These are phyloP conservation scores for Pythium myriotylum DNA, from an alignment of 352 stramenopile genomes.

Conservation along the genomic window DNA sequence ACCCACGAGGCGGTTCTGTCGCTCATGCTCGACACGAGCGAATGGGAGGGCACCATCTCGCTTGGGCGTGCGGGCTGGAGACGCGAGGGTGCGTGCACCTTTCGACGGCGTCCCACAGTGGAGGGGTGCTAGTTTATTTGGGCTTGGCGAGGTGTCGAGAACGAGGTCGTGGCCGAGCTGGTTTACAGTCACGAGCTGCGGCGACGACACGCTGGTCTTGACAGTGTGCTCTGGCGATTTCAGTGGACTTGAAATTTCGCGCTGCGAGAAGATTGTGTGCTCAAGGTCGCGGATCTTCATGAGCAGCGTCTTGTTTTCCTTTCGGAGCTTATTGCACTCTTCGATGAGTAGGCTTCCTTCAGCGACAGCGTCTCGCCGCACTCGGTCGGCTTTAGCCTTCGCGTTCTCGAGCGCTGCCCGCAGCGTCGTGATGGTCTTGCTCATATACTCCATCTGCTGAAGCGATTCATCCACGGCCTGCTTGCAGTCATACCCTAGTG, in stretches of 20 bases:
- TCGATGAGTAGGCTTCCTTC: slow-evolving; percentile 81
- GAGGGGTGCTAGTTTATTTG: slow-evolving; percentile 9
- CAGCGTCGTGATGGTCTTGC: slow-evolving; percentile 68
- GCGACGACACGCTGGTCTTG: slow-evolving; percentile 13
- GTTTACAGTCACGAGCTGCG: slow-evolving; percentile 12
- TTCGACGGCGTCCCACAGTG: slow-evolving; percentile 11
- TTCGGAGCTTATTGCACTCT: slow-evolving; percentile 77
- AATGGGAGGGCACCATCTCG: slow-evolving; percentile 46
- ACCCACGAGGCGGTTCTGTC: slow-evolving; percentile 25
- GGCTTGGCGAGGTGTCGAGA: slow-evolving; percentile 10
- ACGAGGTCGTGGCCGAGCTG: slow-evolving; percentile 15
- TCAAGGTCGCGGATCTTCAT: slow-evolving; percentile 74
- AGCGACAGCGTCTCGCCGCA: slow-evolving; percentile 72
- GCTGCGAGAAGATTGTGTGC: slow-evolving; percentile 26
- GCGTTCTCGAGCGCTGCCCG: slow-evolving; percentile 64
- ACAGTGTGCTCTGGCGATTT: slow-evolving; percentile 9
- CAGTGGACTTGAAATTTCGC: slow-evolving; percentile 11
- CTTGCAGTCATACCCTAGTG: slow-evolving; percentile 73
- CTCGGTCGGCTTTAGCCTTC: slow-evolving; percentile 64
- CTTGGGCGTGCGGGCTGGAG: slow-evolving; percentile 12
- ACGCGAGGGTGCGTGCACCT: background rate
- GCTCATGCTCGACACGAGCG: slow-evolving; percentile 43
- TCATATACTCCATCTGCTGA: slow-evolving; percentile 86
- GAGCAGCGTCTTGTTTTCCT: slow-evolving; percentile 70
- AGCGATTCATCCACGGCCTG: slow-evolving; percentile 74